Evolutionary conservation across 2,329 filamentous ascomycete species (phyloP), one percentile per base, ranked within the genome.

Genomic region (Sclerotinia spermophila): DNA sequence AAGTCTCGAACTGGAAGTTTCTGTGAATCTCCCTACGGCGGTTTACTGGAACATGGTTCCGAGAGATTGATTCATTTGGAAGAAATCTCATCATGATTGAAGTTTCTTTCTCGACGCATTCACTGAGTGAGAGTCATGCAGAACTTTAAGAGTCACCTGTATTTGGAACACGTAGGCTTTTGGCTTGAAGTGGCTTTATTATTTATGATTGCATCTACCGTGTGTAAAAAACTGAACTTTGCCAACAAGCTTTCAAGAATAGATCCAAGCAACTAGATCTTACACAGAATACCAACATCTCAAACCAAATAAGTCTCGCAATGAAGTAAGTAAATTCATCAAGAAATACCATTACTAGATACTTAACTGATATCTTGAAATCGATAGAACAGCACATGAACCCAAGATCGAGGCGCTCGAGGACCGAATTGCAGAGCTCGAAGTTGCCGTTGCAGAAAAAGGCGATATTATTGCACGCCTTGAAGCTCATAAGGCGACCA

Each of bases 161-260:
- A 7, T 2, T 51, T 11, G 5, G 7, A 51, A 51, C 1, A 7
- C 24, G 0, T 17, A n/a, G 17, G 1, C n/a, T 0, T 5, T 17
- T 51, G n/a, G 13, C 11, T 5, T 17, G 24, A 15, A 51, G 48
- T 15, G n/a, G 5, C 4, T 51, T 3, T 7, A 7, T 7, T 5
- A 5, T 27, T 51, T 6, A 15, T 1, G 0, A 17, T 27, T 51
- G 7, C 0, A 13, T 27, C 13, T 3, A 2, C 13, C 27, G 13
- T 51, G 5, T 0, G n/a, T 6, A 27, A 27, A 11, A 27, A 27
- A 11, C 8, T 51, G 24, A n/a, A 7, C 24, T 51, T 13, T 15
- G 1, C 15, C 13, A 7, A 7, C 13, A 15, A 27, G 1, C 48
- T 27, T 51, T 27, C 48, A 27, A 51, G n/a, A 3, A 27, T 5